Evolutionary conservation across 192 early-diverging fungal species (phyloP), one percentile per base, ranked within the genome.

Genomic region (Chytriomyces sp.): DNA sequence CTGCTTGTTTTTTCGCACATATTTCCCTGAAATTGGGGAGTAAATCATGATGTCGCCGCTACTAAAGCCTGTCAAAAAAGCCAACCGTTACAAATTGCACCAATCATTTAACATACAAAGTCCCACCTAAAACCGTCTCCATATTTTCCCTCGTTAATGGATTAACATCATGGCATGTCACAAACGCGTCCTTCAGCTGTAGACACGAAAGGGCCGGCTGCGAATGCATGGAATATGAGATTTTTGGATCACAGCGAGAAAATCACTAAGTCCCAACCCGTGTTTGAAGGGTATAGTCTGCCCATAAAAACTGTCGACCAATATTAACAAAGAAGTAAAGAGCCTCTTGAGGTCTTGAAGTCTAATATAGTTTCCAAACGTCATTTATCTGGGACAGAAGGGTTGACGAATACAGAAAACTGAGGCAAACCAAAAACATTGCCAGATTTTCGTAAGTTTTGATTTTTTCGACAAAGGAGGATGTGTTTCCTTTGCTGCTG

Each of bases 151-250:
- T 80, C 3, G 92, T 94, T 11, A 90, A 67, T 23, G 85, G 69
- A 80, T 96, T 97, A 23, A 96, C 87, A 82, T 94, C 95, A 79
- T 95, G 92, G 68, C 93, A 96, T 3, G 92, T 91, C 0, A 95
- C 92, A 64, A 89, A 89, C 26, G 89, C 90, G 50, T 93, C 89
- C 26, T 88, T 81, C 65, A 99, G 91, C 48, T 90, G 82, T 6
- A 97, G 83, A 7, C 90, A 87, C 7, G 94, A 93, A 46, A 99
- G 83, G 0, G 93, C 92, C 35, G 96, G 92, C 90, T 93, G 81
- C 24, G 62, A 69, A 44, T 26, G 64, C 18, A 9, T 24, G 28
- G 20, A 35, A 47, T 61, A 35, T 53, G n/a, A 73, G 8, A 35
- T n/a, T 7, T 63, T 16, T n/a, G 46, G 1, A 65, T 46, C 35